Evolutionary conservation across 2,329 filamentous ascomycete species (phyloP).

Genomic region (Chaetomium globosum): DNA sequence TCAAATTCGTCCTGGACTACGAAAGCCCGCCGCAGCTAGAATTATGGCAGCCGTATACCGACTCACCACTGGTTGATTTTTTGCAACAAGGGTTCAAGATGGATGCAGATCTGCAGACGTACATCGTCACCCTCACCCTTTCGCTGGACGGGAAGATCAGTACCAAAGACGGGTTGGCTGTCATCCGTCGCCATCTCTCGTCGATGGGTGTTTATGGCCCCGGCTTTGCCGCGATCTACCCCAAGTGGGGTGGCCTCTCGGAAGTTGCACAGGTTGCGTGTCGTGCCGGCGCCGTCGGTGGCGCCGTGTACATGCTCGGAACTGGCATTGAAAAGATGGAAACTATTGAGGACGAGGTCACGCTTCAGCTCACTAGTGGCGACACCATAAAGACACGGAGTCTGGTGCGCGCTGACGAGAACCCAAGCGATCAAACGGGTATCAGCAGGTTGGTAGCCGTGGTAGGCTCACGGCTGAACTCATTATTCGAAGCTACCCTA

Average conservation of each 20-base stretch:
- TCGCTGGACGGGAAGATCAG: slow-evolving; percentile 66
- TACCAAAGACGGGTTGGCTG: slow-evolving; percentile 67
- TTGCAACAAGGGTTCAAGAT: slow-evolving; percentile 66
- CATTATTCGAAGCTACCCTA: slow-evolving; percentile 68
- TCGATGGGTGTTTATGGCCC: slow-evolving; percentile 87
- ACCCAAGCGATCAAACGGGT: slow-evolving; percentile 36
- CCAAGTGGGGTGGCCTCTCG: slow-evolving; percentile 88
- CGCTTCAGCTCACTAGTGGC: slow-evolving; percentile 56
- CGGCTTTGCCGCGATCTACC: slow-evolving; percentile 85
- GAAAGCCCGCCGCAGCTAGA: slow-evolving; percentile 57
- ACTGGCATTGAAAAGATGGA: slow-evolving; percentile 59
- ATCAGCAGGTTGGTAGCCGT: slow-evolving; percentile 68
- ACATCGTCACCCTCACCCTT: slow-evolving; percentile 69
- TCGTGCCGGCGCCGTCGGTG: slow-evolving; percentile 86
- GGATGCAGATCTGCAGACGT: slow-evolving; percentile 67
- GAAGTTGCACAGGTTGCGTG: slow-evolving; percentile 92
- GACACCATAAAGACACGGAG: slow-evolving; percentile 58
- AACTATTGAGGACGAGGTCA: slow-evolving; percentile 27
- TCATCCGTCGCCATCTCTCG: slow-evolving; percentile 76
- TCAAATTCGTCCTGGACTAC: slow-evolving; percentile 81
- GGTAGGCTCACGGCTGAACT: slow-evolving; percentile 64
- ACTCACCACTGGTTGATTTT: slow-evolving; percentile 60
- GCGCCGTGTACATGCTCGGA: slow-evolving; percentile 84
- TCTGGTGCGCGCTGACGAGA: slow-evolving; percentile 53
- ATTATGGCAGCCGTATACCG: slow-evolving; percentile 61